Conservation (phyloP, 208 protist genomes). For the Trypanosoma lewisi region DNA sequence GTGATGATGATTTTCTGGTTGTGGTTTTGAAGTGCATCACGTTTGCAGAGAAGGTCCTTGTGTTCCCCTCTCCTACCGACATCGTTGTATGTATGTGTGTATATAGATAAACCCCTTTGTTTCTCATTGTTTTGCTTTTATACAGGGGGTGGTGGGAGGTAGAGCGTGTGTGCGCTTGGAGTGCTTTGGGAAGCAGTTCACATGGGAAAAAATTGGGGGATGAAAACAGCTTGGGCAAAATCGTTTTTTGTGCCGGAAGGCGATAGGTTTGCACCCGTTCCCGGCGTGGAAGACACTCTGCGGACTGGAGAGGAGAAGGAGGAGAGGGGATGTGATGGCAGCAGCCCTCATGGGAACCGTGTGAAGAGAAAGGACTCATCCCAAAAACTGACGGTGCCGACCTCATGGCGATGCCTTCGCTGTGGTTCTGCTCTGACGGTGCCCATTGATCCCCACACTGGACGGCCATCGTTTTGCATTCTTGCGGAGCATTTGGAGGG, state of each 20-base stretch:
- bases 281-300: background rate
- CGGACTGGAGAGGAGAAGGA: slow-evolving; percentile 18
- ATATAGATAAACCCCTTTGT: no score
- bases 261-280: background rate
- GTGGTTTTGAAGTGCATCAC: no score
- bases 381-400: background rate
- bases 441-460: slow-evolving; percentile 36
- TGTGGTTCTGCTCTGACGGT: slow-evolving; percentile 30
- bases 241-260: slow-evolving; percentile 37
- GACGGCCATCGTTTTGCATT: slow-evolving; percentile 31
- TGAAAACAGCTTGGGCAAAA: slow-evolving; percentile 51
- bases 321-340: slow-evolving; percentile 20
- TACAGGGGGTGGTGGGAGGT: background rate
- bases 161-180: no score
- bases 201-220: slow-evolving; percentile 35
- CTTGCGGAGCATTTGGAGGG: slow-evolving; percentile 55
- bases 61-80: no score
- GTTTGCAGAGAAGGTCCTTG: no score
- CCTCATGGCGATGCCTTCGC: slow-evolving; percentile 43
- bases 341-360: slow-evolving; percentile 1
- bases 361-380: background rate
- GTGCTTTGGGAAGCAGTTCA: background rate
- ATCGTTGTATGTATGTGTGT: no score
- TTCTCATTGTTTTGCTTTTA: background rate
- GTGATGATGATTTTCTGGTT: no score